Conservation (phyloP, 352 stramenopile species). For the Phytophthora nicotianae region DNA sequence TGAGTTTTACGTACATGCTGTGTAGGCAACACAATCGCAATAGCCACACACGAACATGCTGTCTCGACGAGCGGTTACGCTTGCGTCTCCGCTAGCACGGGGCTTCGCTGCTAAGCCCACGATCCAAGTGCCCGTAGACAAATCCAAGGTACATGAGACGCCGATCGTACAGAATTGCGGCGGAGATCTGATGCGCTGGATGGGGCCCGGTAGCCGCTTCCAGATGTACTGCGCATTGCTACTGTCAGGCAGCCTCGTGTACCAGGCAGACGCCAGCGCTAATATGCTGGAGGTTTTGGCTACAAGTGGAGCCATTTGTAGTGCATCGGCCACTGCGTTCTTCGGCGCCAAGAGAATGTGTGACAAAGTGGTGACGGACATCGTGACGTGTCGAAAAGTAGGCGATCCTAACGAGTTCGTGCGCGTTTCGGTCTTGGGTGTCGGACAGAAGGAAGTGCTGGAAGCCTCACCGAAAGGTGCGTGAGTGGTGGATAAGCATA, state of each 20-base stretch:
- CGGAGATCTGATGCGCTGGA: slow-evolving; percentile 54
- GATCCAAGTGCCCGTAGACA: slow-evolving; percentile 37
- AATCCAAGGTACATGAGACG: slow-evolving; percentile 57
- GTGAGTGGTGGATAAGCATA: not conserved
- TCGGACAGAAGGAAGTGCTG: slow-evolving; percentile 52
- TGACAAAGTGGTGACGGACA: slow-evolving; percentile 74
- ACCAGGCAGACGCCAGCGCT: slow-evolving; percentile 53
- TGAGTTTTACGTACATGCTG: not conserved
- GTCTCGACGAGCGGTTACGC: slow-evolving; percentile 8
- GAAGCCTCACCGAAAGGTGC: slow-evolving; percentile 54
- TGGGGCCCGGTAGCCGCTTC: slow-evolving; percentile 60
- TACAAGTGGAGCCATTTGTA: slow-evolving; percentile 63
- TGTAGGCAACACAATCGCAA: not conserved
- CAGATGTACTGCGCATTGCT: slow-evolving; percentile 82
- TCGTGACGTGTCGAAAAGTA: slow-evolving; percentile 64
- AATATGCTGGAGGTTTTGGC: slow-evolving; percentile 58
- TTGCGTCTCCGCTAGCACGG: slow-evolving; percentile 8
- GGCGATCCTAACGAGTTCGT: slow-evolving; percentile 69
- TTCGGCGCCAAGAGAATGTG: slow-evolving; percentile 76
- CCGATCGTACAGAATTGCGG: slow-evolving; percentile 59
- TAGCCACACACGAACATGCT: slow-evolving; percentile 7
- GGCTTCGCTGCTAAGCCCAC: slow-evolving; percentile 29
- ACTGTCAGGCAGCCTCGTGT: slow-evolving; percentile 65
- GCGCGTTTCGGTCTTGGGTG: slow-evolving; percentile 53
- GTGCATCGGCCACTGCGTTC: slow-evolving; percentile 67